Evolutionary conservation across 2,329 filamentous ascomycete species (phyloP).

Genomic region (Grosmannia clavigera): DNA sequence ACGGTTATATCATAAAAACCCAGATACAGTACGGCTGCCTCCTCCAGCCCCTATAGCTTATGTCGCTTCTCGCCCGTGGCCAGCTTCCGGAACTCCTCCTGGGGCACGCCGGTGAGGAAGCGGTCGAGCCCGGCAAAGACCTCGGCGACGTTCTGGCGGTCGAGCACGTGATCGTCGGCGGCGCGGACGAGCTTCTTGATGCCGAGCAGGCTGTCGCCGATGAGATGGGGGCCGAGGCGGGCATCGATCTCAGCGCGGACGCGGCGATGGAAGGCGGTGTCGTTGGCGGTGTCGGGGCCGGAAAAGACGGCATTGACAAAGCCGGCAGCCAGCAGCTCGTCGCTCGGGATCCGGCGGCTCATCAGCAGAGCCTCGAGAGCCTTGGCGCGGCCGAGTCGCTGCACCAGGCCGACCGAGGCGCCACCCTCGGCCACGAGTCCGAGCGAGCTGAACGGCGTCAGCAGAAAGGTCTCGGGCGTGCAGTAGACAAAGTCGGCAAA

Average conservation of each 20-base stretch:
- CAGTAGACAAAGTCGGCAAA: conserved; percentile 91
- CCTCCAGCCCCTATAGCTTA: conserved; percentile 51
- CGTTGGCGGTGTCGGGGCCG: conserved; percentile 44
- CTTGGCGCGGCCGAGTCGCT: conserved; percentile 64
- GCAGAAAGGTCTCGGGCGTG: conserved; percentile 66
- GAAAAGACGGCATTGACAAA: conserved; percentile 79
- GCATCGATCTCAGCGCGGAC: conserved; percentile 76
- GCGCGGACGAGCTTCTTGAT: conserved; percentile 76
- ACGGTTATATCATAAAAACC: too few species aligned
- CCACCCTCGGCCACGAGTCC: conserved; percentile 86
- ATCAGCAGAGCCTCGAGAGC: conserved; percentile 91
- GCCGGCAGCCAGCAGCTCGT: conserved; percentile 62
- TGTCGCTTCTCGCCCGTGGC: conserved; percentile 85
- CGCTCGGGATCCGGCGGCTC: conserved; percentile 61
- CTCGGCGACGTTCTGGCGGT: conserved; percentile 69
- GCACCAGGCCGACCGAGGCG: conserved; percentile 64
- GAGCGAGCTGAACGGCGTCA: conserved; percentile 83
- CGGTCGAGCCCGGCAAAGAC: conserved; percentile 75
- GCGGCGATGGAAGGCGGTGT: conserved; percentile 53
- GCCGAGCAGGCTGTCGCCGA: conserved; percentile 62
- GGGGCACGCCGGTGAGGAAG: conserved; percentile 69
- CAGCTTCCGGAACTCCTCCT: conserved; percentile 78
- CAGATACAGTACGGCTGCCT: too few species aligned
- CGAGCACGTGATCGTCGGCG: conserved; percentile 59
- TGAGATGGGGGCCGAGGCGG: conserved; percentile 65